phyloP scores from a whole-genome alignment of 164 flowering plant species.

The Piper longum region DNA sequence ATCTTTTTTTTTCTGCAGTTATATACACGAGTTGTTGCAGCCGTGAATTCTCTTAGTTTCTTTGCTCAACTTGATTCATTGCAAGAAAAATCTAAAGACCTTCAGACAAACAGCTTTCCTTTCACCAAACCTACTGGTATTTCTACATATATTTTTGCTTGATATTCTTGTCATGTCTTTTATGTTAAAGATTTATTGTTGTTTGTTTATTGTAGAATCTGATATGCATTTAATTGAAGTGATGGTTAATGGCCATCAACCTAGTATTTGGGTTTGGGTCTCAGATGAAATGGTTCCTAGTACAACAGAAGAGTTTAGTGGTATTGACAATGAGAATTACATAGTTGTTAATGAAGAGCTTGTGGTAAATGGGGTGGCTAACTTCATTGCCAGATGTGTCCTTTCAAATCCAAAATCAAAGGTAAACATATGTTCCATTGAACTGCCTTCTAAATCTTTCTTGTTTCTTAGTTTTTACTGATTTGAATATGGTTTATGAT shows the following conservation, averaged over 20 bases:
- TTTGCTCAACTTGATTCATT: constrained; percentile 39
- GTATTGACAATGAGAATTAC: constrained; percentile 75
- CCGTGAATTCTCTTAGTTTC: constrained; percentile 59
- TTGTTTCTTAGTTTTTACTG: constrained; percentile 1
- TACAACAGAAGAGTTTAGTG: constrained; percentile 60
- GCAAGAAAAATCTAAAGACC: constrained; percentile 22
- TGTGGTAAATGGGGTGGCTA: constrained; percentile 88
- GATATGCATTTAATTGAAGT: constrained; percentile 54
- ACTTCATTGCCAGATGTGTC: constrained; percentile 84
- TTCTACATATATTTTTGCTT: background rate
- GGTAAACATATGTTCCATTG: constrained; percentile 19
- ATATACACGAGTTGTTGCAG: constrained; percentile 42
- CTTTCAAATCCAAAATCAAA: constrained; percentile 64
- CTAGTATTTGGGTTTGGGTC: constrained; percentile 98
- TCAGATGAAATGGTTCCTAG: constrained; percentile 60
- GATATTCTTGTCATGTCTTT: background rate
- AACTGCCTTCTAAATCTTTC: too few species aligned
- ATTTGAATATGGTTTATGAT: constrained; percentile 7
- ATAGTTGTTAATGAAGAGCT: constrained; percentile 63
- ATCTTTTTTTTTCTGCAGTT: constrained; percentile 26
- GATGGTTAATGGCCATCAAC: constrained; percentile 43
- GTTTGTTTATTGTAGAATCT: constrained; percentile 22
- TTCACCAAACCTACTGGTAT: constrained; percentile 70
- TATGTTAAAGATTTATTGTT: background rate
- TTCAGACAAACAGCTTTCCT: constrained; percentile 37